These are phyloP conservation scores for Scenedesmus sp. DNA, from an alignment of 163 green algal species.

Conservation along the genomic window DNA sequence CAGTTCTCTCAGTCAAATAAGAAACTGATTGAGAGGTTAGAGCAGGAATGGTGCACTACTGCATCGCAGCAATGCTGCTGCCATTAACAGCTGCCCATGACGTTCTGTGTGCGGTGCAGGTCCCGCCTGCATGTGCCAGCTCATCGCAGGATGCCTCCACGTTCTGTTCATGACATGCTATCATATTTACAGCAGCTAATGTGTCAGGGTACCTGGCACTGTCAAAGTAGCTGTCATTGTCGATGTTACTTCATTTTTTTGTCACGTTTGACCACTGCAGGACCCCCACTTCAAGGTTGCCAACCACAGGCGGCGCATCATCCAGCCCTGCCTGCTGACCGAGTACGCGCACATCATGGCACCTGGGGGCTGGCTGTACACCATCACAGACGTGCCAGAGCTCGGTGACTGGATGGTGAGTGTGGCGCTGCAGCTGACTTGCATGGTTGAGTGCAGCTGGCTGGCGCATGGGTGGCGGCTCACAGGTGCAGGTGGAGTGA, in stretches of 20 bases:
- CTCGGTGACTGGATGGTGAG: conserved; percentile 86
- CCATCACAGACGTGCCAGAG: conserved; percentile 97
- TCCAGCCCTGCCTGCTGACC: conserved; percentile 88
- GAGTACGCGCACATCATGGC: conserved; percentile 96
- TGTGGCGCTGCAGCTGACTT: background rate
- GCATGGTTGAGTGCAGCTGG: background rate
- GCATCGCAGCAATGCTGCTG: no score
- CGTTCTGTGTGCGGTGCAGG: no score
- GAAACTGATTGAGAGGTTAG: no score
- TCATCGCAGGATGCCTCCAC: no score
- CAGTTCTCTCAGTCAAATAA: no score
- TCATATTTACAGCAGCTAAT: no score
- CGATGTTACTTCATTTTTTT: background rate
- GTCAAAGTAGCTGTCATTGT: background rate
- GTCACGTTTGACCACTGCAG: conserved; percentile 58
- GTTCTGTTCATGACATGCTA: no score
- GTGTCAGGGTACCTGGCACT: no score
- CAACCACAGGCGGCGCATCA: conserved; percentile 93
- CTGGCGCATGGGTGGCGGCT: no score
- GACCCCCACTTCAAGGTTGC: conserved; percentile 93
- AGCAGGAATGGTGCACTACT: no score
- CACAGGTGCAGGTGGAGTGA: background rate
- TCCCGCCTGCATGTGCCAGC: no score
- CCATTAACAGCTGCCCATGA: no score
- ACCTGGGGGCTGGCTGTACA: conserved; percentile 94